These are phyloP conservation scores for Backusella parvicylindrica DNA, from an alignment of 192 early-diverging fungal genomes.

Conservation along the genomic window DNA sequence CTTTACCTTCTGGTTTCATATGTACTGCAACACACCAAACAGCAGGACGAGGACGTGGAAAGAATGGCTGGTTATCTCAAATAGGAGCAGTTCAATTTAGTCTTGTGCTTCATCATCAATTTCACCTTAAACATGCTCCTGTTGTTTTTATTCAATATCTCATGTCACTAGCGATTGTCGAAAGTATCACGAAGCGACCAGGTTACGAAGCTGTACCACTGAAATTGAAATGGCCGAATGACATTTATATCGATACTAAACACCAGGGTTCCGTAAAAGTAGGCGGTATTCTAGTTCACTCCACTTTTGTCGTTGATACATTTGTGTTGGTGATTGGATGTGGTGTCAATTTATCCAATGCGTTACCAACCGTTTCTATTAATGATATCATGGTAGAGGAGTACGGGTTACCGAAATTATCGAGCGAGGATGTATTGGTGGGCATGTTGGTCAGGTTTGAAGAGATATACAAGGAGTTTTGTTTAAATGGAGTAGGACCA, in stretches of 20 bases:
- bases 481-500: slow-evolving; percentile 40
- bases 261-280: slow-evolving; percentile 63
- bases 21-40: slow-evolving; percentile 79
- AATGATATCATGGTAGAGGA: slow-evolving; percentile 71
- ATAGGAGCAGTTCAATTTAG: slow-evolving; percentile 88
- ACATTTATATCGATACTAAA: slow-evolving; percentile 72
- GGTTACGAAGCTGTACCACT: slow-evolving; percentile 82
- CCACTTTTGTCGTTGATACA: slow-evolving; percentile 62
- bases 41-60: slow-evolving; percentile 80
- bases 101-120: slow-evolving; percentile 66
- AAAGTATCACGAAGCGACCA: slow-evolving; percentile 59
- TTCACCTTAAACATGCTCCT: slow-evolving; percentile 48
- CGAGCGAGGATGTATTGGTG: slow-evolving; percentile 67
- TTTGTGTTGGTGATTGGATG: slow-evolving; percentile 86
- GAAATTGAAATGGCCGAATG: slow-evolving; percentile 97
- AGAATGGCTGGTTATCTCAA: slow-evolving; percentile 95
- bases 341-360: slow-evolving; percentile 86
- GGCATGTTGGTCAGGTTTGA: slow-evolving; percentile 74
- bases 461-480: slow-evolving; percentile 69
- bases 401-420: slow-evolving; percentile 52
- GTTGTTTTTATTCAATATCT: slow-evolving; percentile 95
- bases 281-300: slow-evolving; percentile 88
- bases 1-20: slow-evolving; percentile 80
- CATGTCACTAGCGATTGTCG: slow-evolving; percentile 79
- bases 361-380: slow-evolving; percentile 80